These are phyloP conservation scores for Salix brachista DNA, from an alignment of 345 rosid species.

Conservation along the genomic window DNA sequence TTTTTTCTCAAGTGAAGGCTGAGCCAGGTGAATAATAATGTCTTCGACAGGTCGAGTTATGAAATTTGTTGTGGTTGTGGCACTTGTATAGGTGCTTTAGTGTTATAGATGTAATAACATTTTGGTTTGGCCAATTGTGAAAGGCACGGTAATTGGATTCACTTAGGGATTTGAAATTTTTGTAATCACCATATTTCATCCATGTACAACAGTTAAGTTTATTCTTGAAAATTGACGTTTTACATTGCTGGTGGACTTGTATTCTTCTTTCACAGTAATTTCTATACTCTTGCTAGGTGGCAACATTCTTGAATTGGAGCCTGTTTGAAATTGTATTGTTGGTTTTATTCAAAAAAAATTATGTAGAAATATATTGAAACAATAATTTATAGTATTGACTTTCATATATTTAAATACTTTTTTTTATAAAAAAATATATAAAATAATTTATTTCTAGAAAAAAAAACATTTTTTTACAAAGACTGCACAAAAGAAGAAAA, in stretches of 20 bases:
- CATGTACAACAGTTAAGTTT: neutral
- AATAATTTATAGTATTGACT: no score
- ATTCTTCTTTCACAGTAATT: neutral
- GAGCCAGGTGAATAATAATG: neutral
- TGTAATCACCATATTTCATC: constrained; percentile 1
- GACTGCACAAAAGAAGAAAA: no score
- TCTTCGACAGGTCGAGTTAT: neutral
- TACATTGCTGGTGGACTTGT: neutral
- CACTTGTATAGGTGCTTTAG: constrained; percentile 5
- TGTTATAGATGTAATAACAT: neutral
- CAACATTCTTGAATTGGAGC: neutral
- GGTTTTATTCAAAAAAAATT: no score
- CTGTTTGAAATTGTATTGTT: no score
- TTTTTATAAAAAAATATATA: no score
- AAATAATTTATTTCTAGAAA: no score
- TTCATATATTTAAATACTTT: no score
- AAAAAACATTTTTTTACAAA: no score
- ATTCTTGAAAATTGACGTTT: neutral
- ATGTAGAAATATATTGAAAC: no score
- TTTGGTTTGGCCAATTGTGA: neutral
- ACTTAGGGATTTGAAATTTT: neutral
- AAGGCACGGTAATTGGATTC: neutral
- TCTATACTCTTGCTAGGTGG: neutral
- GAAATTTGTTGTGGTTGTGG: constrained; percentile 2
- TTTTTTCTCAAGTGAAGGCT: neutral